Evolutionary conservation across 2,329 filamentous ascomycete genomes (phyloP), one percentile per base, ranked within the genome.

Genomic region (Fusarium equiseti): DNA sequence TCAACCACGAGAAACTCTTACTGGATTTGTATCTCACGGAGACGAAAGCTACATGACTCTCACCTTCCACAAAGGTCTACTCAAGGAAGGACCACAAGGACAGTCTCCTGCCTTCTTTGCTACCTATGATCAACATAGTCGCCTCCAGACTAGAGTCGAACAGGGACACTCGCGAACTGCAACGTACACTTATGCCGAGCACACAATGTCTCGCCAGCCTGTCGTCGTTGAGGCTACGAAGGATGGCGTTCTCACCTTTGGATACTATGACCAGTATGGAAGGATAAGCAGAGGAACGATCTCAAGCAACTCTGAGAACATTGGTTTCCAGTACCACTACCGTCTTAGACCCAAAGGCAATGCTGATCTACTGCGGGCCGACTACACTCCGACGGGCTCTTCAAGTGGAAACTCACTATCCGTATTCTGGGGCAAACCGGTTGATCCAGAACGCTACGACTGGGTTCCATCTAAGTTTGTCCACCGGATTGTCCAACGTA

Each of bases 381-480:
- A 70, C 26, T 71, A 59, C 46, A 71, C 60, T 38, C 40, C 50
- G 6, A 35, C 22, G 24, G 26, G 9, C 18, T 51, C 35, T 13
- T 6, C 56, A 6, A 24, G 24, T 6, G 48, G 58, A 6, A 66
- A 66, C 29, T 62, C 53, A 13, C 11, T 71, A 2, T 71, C 69
- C 7, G 67, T 71, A 4, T 71, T 71, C 22, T 71, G 69, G 69
- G 69, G 69, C n/a, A 70, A 65, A 43, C 69, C 69, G 31, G 50
- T 56, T 3, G 53, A 68, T 6, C 54, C 52, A n/a, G 69, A 71
- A 1, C 48, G 55, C 32, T 71, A 70, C 29, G 66, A 63, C 44
- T 71, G 69, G 69, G 61, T 68, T 8, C 69, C 69, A 2, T 71
- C 67, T 1, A 60, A 62, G 22, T 59, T 62, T 20, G 48, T 71